phyloP scores from a whole-genome alignment of 176 grass and related monocot species.

The Lolium multiflorum region DNA sequence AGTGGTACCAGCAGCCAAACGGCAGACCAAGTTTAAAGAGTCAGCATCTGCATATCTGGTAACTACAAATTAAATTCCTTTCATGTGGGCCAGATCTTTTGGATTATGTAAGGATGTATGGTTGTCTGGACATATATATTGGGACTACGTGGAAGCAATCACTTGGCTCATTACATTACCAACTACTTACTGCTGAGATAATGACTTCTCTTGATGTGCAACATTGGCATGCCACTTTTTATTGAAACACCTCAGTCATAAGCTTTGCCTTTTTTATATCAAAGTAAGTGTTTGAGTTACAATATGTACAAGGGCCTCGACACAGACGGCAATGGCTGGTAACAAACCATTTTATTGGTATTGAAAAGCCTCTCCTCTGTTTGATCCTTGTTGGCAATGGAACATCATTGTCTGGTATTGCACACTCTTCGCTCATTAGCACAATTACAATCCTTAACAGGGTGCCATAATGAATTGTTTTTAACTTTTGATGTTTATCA shows the following conservation, averaged over 20 bases:
- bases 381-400: not conserved
- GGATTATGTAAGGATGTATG: not conserved
- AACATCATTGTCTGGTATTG: not conserved
- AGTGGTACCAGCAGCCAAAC: not conserved
- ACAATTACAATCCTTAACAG: not conserved
- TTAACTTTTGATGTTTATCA: conserved; percentile 1
- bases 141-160: conserved; percentile 25
- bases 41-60: conserved; percentile 33
- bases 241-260: not conserved
- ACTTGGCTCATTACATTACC: not conserved
- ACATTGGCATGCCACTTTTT: not conserved
- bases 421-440: not conserved
- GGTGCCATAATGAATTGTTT: not conserved
- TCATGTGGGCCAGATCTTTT: not conserved
- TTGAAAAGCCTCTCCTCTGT: not conserved
- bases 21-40: conserved; percentile 13
- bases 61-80: conserved; percentile 1
- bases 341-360: not conserved
- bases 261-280: not conserved
- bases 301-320: conserved; percentile 18
- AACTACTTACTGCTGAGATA: conserved; percentile 1
- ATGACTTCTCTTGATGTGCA: not conserved
- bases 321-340: not conserved
- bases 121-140: not conserved
- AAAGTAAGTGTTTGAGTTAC: not conserved